Evolutionary conservation across 2,329 filamentous ascomycete species (phyloP).

Genomic region (Raffaelea arxii): DNA sequence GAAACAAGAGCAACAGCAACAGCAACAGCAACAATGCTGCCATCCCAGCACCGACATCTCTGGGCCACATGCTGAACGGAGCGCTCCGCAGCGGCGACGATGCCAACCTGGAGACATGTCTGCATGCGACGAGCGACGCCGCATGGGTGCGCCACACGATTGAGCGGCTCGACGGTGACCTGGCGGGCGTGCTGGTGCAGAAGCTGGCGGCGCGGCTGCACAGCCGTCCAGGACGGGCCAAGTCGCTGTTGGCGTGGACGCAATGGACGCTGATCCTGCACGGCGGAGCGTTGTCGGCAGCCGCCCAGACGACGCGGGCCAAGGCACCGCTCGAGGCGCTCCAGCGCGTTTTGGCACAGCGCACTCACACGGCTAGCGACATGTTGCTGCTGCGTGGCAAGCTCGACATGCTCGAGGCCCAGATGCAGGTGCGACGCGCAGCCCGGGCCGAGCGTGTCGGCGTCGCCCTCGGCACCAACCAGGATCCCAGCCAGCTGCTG

Average conservation of each 20-base stretch:
- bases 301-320: constrained; percentile 71
- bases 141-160: constrained; percentile 79
- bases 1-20: constrained; percentile 8
- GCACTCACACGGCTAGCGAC: constrained; percentile 71
- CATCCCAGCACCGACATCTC: constrained; percentile 35
- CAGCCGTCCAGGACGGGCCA: constrained; percentile 77
- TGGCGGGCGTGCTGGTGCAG: constrained; percentile 69
- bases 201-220: constrained; percentile 83
- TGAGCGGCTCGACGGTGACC: constrained; percentile 75
- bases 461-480: constrained; percentile 14
- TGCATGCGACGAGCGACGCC: constrained; percentile 67
- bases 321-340: constrained; percentile 70
- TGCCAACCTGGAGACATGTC: constrained; percentile 82
- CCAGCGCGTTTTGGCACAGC: constrained; percentile 79
- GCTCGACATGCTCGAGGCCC: constrained; percentile 84
- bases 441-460: constrained; percentile 10
- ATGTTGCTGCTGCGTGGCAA: constrained; percentile 88
- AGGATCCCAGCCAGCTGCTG: background rate
- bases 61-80: constrained; percentile 88
- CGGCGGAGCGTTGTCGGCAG: constrained; percentile 77
- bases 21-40: constrained; percentile 24
- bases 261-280: constrained; percentile 91
- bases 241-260: constrained; percentile 87
- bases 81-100: constrained; percentile 87
- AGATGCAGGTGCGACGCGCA: constrained; percentile 67